These are phyloP conservation scores for Isabelozyma rhagii DNA, from an alignment of 805 yeast species.

Conservation along the genomic window DNA sequence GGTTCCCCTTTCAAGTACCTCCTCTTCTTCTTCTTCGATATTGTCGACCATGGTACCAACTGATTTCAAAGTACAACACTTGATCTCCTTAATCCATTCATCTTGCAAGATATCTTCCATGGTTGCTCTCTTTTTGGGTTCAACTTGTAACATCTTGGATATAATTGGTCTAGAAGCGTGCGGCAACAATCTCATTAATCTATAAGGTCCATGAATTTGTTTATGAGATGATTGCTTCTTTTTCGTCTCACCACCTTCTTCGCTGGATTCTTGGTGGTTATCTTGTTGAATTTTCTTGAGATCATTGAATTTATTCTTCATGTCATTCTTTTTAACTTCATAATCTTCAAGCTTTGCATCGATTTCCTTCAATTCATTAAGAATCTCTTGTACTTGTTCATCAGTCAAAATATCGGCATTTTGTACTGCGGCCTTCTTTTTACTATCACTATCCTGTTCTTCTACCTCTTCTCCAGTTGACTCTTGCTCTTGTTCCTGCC, in stretches of 20 bases:
- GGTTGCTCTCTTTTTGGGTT: slow-evolving; percentile 61
- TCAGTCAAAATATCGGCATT: slow-evolving; percentile 22
- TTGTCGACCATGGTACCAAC: slow-evolving; percentile 15
- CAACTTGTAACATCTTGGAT: slow-evolving; percentile 61
- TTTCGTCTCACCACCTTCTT: slow-evolving; percentile 13
- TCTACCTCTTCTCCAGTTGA: slow-evolving; percentile 1
- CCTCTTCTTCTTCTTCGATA: slow-evolving; percentile 37
- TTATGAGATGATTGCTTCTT: slow-evolving; percentile 42
- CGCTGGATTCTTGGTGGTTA: slow-evolving; percentile 4
- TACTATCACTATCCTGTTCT: background rate
- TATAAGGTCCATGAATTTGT: slow-evolving; percentile 78
- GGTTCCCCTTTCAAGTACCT: slow-evolving; percentile 28
- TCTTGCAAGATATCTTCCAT: slow-evolving; percentile 63
- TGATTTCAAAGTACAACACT: slow-evolving; percentile 52
- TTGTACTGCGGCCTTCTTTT: slow-evolving; percentile 2
- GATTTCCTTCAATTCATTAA: slow-evolving; percentile 33
- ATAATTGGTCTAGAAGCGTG: slow-evolving; percentile 80
- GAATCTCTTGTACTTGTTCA: slow-evolving; percentile 28
- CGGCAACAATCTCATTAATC: slow-evolving; percentile 76
- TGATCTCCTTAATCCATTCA: slow-evolving; percentile 66
- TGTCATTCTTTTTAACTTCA: slow-evolving; percentile 31
- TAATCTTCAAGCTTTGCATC: slow-evolving; percentile 35
- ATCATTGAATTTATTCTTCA: slow-evolving; percentile 29
- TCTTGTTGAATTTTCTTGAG: slow-evolving; percentile 8
- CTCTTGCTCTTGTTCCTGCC: slow-evolving; percentile 3